Conservation (phyloP, 768 basidiomycete genomes). For the Suillus variegatus region DNA sequence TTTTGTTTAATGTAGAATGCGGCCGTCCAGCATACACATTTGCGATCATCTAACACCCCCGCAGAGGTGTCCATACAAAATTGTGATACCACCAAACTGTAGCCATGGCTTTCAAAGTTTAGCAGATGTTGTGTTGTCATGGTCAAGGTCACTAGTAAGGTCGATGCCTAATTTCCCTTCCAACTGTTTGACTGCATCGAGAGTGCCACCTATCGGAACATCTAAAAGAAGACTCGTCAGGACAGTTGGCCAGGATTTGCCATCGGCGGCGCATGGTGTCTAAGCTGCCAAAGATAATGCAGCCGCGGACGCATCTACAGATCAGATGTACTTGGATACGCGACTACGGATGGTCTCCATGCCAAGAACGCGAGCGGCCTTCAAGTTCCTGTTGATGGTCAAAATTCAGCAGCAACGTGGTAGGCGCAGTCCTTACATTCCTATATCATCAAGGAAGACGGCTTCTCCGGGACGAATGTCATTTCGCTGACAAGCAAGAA, state of each 20-base stretch:
- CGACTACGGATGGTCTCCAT: conserved; percentile 83
- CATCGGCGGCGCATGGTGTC: not conserved
- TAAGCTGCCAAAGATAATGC: not conserved
- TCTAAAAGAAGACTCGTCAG: conserved; percentile 41
- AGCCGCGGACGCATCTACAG: not conserved
- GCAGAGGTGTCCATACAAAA: not conserved
- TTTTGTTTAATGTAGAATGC: conserved; percentile 1
- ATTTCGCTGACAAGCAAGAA: conserved; percentile 71
- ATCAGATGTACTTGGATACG: not conserved
- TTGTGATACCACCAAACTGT: not conserved
- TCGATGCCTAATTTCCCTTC: conserved; percentile 63
- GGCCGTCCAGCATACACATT: not conserved
- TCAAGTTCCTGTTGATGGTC: conserved; percentile 62
- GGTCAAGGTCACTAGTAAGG: conserved; percentile 44
- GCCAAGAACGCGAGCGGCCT: conserved; percentile 69
- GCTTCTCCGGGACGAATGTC: conserved; percentile 60
- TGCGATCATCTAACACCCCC: not conserved
- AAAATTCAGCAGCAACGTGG: not conserved
- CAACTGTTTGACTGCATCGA: conserved; percentile 60
- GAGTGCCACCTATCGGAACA: conserved; percentile 67
- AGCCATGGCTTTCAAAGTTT: conserved; percentile 1
- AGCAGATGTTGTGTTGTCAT: conserved; percentile 20
- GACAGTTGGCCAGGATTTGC: not conserved
- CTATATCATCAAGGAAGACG: conserved; percentile 82
- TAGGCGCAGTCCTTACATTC: conserved; percentile 53